These are phyloP conservation scores for Trichoderma sp. DNA, from an alignment of 2,329 filamentous ascomycete genomes.

Conservation along the genomic window DNA sequence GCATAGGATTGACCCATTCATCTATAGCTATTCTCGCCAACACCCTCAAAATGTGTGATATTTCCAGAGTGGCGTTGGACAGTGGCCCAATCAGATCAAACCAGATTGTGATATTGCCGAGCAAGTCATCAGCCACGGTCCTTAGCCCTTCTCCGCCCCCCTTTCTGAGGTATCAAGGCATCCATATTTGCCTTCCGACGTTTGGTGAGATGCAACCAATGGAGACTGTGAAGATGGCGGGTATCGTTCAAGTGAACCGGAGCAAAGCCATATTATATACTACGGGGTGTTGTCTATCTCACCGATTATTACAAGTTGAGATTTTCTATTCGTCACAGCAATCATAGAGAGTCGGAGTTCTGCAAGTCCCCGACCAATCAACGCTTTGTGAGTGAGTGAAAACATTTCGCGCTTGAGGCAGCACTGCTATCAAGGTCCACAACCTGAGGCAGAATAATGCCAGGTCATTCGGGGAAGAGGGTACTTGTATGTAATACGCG, in stretches of 20 bases:
- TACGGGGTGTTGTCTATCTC: neutral
- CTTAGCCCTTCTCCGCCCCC: neutral
- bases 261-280: neutral
- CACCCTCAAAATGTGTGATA: neutral
- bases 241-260: neutral
- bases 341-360: neutral
- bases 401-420: neutral
- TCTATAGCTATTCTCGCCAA: neutral
- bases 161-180: neutral
- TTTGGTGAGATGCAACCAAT: neutral
- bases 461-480: neutral
- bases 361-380: neutral
- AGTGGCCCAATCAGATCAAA: neutral
- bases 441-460: constrained; percentile 1
- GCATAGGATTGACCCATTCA: neutral
- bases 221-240: neutral
- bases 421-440: constrained; percentile 3
- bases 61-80: neutral
- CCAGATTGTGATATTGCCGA: neutral
- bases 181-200: neutral
- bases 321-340: neutral
- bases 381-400: neutral
- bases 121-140: neutral
- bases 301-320: neutral
- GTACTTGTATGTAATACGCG: neutral